phyloP scores from a whole-genome alignment of 2,329 filamentous ascomycete genomes.

The Sclerotinia minor region DNA sequence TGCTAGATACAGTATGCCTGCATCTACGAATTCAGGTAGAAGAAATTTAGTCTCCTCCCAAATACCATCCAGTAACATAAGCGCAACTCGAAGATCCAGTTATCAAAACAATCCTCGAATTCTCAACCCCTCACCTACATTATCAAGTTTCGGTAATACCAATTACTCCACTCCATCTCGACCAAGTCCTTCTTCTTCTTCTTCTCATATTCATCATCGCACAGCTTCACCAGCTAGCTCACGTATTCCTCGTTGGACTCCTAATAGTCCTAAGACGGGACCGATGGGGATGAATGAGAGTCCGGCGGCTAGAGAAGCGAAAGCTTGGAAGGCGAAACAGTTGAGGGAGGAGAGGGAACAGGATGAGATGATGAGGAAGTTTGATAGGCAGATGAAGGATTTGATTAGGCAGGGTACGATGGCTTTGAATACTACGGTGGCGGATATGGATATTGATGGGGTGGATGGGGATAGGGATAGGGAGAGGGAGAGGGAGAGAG shows the following conservation, averaged over 20 bases:
- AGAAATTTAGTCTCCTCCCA: slow-evolving; percentile 12
- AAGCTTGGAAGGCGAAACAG: slow-evolving; percentile 69
- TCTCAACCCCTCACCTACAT: not conserved
- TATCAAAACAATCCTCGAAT: slow-evolving; percentile 4
- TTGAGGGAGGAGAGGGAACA: slow-evolving; percentile 73
- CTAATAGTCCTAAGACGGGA: slow-evolving; percentile 24
- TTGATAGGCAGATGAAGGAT: slow-evolving; percentile 76
- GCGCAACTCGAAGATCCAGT: not conserved
- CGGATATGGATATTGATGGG: slow-evolving; percentile 34
- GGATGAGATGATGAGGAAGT: slow-evolving; percentile 74
- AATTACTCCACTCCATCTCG: slow-evolving; percentile 51
- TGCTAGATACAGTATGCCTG: slow-evolving; percentile 36
- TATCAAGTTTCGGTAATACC: slow-evolving; percentile 28
- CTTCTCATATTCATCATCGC: slow-evolving; percentile 43
- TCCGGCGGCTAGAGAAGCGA: slow-evolving; percentile 61
- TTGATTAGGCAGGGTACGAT: slow-evolving; percentile 90
- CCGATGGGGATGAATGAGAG: slow-evolving; percentile 30
- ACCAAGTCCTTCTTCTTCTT: slow-evolving; percentile 46
- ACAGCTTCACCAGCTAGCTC: slow-evolving; percentile 57
- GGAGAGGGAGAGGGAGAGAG: too few species aligned
- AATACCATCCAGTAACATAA: not conserved
- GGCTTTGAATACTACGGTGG: slow-evolving; percentile 69
- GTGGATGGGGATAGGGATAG: slow-evolving; percentile 21
- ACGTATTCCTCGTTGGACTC: slow-evolving; percentile 45
- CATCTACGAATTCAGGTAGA: slow-evolving; percentile 24